A percentile compares a stretch with the other conserved stretches of the same genome.
phyloP scores from a whole-genome alignment of 1,139 yeast genomes.

The Sugiyamaella sp. region DNA sequence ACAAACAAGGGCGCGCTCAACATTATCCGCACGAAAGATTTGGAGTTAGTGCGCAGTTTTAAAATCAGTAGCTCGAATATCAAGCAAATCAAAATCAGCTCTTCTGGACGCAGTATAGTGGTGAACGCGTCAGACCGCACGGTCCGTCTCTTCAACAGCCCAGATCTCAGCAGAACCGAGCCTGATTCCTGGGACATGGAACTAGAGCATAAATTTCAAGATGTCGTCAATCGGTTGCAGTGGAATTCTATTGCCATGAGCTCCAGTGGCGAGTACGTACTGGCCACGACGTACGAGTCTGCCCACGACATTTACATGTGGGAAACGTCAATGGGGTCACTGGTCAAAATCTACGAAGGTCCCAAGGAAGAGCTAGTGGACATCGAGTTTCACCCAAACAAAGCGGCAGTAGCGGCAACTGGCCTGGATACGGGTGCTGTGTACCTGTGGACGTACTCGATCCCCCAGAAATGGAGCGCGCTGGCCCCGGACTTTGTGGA shows the following conservation, averaged over 20 bases:
- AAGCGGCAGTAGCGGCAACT: conserved; percentile 80
- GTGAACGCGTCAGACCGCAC: conserved; percentile 82
- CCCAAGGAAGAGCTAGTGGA: conserved; percentile 84
- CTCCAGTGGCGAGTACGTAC: conserved; percentile 77
- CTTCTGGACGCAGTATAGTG: conserved; percentile 69
- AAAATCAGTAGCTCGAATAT: conserved; percentile 71
- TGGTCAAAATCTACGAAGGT: conserved; percentile 88
- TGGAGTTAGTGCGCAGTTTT: conserved; percentile 50
- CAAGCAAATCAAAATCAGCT: conserved; percentile 66
- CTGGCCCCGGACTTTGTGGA: conserved; percentile 96
- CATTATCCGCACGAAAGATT: conserved; percentile 42
- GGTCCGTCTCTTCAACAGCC: conserved; percentile 67
- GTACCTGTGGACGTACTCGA: conserved; percentile 79
- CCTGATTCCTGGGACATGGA: conserved; percentile 58
- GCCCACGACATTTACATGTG: conserved; percentile 89
- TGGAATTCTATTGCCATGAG: conserved; percentile 85
- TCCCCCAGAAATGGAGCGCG: conserved; percentile 96
- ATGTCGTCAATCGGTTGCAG: conserved; percentile 82
- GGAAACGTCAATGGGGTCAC: conserved; percentile 88
- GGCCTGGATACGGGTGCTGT: conserved; percentile 86
- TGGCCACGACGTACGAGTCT: conserved; percentile 86
- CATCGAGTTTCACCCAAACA: conserved; percentile 74
- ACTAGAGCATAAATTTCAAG: conserved; percentile 83
- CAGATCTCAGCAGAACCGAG: conserved; percentile 45
- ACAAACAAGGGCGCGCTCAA: conserved; percentile 81